These are phyloP conservation scores for Buxus sempervirens DNA, from an alignment of 164 flowering plant genomes.

Conservation along the genomic window DNA sequence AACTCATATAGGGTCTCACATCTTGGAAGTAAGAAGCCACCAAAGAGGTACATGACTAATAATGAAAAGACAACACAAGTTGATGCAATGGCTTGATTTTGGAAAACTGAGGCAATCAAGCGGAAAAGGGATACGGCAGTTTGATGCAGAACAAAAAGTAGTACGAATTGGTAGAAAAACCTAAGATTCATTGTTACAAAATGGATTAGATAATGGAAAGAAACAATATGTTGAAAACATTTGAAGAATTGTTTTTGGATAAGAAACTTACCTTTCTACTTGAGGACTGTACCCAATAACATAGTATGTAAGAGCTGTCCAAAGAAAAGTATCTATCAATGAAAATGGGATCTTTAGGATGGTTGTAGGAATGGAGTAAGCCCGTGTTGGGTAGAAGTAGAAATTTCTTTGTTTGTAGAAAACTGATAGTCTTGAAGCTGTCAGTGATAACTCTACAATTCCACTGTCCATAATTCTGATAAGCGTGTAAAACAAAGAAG, in stretches of 20 bases:
- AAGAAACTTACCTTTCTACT: conserved; percentile 16
- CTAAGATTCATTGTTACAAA: conserved; percentile 17
- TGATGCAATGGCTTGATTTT: conserved; percentile 20
- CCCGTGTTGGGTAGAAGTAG: conserved; percentile 36
- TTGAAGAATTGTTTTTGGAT: too few species aligned
- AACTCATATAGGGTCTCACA: too few species aligned
- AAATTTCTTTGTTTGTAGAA: conserved; percentile 33
- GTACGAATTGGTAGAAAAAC: conserved; percentile 26
- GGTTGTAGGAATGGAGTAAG: conserved; percentile 29
- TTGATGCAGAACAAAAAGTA: conserved; percentile 30
- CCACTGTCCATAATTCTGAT: conserved; percentile 20
- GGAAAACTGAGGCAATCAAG: conserved; percentile 22
- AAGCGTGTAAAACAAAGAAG: conserved; percentile 24
- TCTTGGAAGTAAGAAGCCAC: conserved; percentile 33
- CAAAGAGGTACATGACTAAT: conserved; percentile 21
- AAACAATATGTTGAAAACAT: too few species aligned
- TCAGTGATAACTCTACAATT: conserved; percentile 27
- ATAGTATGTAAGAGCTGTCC: conserved; percentile 38
- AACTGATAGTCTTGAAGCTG: conserved; percentile 22
- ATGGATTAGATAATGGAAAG: too few species aligned
- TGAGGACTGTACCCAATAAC: too few species aligned
- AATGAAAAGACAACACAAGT: conserved; percentile 10
- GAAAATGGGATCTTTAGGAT: conserved; percentile 34
- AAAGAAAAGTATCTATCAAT: conserved; percentile 26
- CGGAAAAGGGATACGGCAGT: conserved; percentile 24